These are phyloP conservation scores for Astragalus membranaceus DNA, from an alignment of 306 rosid species.

Conservation along the genomic window DNA sequence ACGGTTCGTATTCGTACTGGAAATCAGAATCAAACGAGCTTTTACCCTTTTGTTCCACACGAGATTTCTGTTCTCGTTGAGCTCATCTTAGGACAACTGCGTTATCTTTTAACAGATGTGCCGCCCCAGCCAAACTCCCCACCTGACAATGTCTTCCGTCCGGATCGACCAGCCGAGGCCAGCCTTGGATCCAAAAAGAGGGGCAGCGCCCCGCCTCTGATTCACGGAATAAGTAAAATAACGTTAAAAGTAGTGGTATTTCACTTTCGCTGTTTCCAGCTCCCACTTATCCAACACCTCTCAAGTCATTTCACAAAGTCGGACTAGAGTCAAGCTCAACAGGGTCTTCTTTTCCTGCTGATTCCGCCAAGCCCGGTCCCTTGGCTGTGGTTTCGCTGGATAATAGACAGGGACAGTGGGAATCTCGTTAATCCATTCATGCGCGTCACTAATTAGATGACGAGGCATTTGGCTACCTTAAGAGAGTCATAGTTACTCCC, in stretches of 20 bases:
- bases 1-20: too few species aligned
- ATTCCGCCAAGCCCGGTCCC: neutral
- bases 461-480: slow-evolving; percentile 70
- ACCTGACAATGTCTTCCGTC: slow-evolving; percentile 13
- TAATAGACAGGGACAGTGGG: slow-evolving; percentile 24
- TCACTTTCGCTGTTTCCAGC: slow-evolving; percentile 27
- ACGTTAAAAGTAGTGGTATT: slow-evolving; percentile 45
- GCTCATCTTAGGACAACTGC: too few species aligned
- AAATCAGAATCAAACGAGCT: too few species aligned
- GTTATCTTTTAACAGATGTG: too few species aligned
- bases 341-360: slow-evolving; percentile 4
- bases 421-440: slow-evolving; percentile 68
- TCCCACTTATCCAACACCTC: slow-evolving; percentile 31
- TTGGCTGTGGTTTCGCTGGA: slow-evolving; percentile 19
- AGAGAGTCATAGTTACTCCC: slow-evolving; percentile 62
- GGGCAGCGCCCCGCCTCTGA: slow-evolving; percentile 13
- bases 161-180: neutral
- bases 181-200: slow-evolving; percentile 2
- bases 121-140: neutral
- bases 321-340: slow-evolving; percentile 4
- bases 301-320: slow-evolving; percentile 18
- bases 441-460: slow-evolving; percentile 70
- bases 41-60: too few species aligned
- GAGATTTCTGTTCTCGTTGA: too few species aligned
- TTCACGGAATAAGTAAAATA: slow-evolving; percentile 46